A percentile compares a stretch with the other conserved stretches of the same genome.
Evolutionary conservation across 306 rosid species (phyloP).

Genomic region (Rosa persica): DNA sequence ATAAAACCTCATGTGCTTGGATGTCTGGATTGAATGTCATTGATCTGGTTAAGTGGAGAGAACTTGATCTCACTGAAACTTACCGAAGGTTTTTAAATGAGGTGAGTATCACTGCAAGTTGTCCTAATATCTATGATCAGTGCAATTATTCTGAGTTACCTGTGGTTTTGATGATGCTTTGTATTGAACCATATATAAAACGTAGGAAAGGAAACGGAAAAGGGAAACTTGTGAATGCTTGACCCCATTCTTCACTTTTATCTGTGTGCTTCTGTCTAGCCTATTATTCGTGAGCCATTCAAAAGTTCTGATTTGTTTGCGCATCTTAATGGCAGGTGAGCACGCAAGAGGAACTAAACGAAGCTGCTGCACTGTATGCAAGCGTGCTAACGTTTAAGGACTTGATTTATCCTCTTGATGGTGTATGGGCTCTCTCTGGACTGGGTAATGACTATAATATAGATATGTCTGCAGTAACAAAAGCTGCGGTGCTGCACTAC

Average conservation of each 20-base stretch:
- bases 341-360: slow-evolving; percentile 32
- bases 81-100: slow-evolving; percentile 54
- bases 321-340: slow-evolving; percentile 41
- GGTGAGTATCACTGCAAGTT: slow-evolving; percentile 47
- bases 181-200: not conserved
- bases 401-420: slow-evolving; percentile 58
- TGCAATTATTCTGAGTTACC: slow-evolving; percentile 3
- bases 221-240: not conserved
- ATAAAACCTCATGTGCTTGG: slow-evolving; percentile 69
- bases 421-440: slow-evolving; percentile 70
- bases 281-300: slow-evolving; percentile 3
- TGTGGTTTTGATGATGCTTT: not conserved
- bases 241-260: not conserved
- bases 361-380: slow-evolving; percentile 59
- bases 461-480: slow-evolving; percentile 40
- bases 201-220: not conserved
- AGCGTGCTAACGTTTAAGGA: slow-evolving; percentile 79
- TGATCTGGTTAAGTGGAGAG: slow-evolving; percentile 86
- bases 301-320: slow-evolving; percentile 28
- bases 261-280: not conserved
- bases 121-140: slow-evolving; percentile 7
- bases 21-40: slow-evolving; percentile 92
- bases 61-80: slow-evolving; percentile 73
- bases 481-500: slow-evolving; percentile 76
- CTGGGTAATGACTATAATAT: slow-evolving; percentile 73